Evolutionary conservation across 2,329 filamentous ascomycete genomes (phyloP), one percentile per base, ranked within the genome.

Genomic region (Monilinia vaccinii-corymbosi): DNA sequence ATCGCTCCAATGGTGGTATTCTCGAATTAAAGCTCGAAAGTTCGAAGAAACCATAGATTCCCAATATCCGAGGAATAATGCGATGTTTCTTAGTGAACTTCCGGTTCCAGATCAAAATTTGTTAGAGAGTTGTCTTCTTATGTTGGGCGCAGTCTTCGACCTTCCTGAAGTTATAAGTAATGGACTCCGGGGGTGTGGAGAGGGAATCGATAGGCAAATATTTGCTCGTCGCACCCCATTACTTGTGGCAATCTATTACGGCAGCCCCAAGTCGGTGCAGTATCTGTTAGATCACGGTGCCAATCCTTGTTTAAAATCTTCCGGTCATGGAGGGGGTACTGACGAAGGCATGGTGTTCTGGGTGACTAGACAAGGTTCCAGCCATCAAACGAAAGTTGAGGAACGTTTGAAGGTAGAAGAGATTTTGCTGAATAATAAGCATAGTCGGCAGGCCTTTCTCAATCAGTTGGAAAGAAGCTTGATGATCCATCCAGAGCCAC

Each of bases 61-160:
- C 8, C 32, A 38, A 14, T 23, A 36, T 32, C 0, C 0, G 14
- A 32, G 36, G 2, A 11, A 18, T 1, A 1, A 4, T 25, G 14
- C 18, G 3, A 14, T 2, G 2, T 3, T 18, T 5, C 4, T 11
- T 1, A 2, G 4, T 1, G 1, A 11, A 10, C 13, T 36, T 36
- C 13, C 32, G 10, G 3, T 16, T 25, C n/a, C n/a, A 50, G n/a
- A 38, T 50, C 8, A 36, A 18, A 16, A 36, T 23, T 21, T n/a
- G 8, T 36, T 8, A 3, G 25, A 51, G 4, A 18, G 13, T 38
- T 14, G 32, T 38, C 21, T 38, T 38, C 18, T 4, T 3, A 51
- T 25, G 8, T 36, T 51, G 0, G 48, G 48, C 2, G 48, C 32
- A 38, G 21, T 14, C 14, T 51, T 38, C 5, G 18, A 51, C 36